Evolutionary conservation across 2,329 filamentous ascomycete genomes (phyloP).

Genomic region (Pseudodiploospora longispora): DNA sequence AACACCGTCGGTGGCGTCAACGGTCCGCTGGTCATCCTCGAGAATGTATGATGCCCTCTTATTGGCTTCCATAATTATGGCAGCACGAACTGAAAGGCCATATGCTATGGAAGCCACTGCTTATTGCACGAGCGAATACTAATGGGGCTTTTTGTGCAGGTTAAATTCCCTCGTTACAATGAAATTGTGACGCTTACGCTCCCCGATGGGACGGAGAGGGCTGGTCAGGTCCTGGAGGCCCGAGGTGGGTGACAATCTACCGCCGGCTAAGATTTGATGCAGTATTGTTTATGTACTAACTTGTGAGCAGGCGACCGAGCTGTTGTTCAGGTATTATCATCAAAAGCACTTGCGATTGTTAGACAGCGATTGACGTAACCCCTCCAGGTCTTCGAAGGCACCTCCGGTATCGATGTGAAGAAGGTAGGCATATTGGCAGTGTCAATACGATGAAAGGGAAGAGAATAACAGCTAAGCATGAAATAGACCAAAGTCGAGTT

Average conservation of each 20-base stretch:
- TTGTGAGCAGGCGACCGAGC: conserved; percentile 67
- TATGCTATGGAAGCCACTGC: no score
- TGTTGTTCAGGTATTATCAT: conserved; percentile 71
- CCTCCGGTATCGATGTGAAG: conserved; percentile 95
- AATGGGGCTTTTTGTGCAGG: conserved; percentile 43
- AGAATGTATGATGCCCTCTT: conserved; percentile 57
- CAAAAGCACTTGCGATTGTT: conserved; percentile 1
- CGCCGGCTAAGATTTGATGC: conserved; percentile 1
- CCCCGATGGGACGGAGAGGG: conserved; percentile 87
- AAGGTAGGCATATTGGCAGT: conserved; percentile 54
- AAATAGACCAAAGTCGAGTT: conserved; percentile 90
- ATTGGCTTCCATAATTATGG: no score
- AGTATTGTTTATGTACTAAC: conserved; percentile 13
- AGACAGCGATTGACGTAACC: conserved; percentile 16
- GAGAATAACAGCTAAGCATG: conserved; percentile 17
- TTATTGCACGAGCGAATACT: conserved; percentile 1
- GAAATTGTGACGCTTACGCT: conserved; percentile 96
- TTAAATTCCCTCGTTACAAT: conserved; percentile 96
- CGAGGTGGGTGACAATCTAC: conserved; percentile 55
- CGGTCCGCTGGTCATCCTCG: conserved; percentile 92
- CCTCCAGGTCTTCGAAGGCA: conserved; percentile 88
- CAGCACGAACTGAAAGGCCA: no score
- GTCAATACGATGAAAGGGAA: no score
- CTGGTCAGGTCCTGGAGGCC: conserved; percentile 94
- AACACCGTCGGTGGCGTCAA: conserved; percentile 98